Conservation (phyloP, 148 eudicot species). For the Chenopodium suecicum region DNA sequence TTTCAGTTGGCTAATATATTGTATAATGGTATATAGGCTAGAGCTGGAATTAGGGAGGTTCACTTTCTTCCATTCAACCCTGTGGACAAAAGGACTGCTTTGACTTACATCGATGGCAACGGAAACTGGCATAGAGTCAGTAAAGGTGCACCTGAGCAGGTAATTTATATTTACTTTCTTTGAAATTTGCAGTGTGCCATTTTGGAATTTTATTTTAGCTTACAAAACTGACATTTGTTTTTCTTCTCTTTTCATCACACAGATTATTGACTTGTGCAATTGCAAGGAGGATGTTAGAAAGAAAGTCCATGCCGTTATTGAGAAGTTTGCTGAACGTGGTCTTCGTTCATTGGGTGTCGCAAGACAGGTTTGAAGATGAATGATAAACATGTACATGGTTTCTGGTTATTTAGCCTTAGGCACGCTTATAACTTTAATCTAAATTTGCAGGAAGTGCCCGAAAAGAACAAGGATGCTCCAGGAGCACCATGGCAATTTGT, state of each 20-base stretch:
- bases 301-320: slow-evolving; percentile 76
- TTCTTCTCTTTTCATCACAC: slow-evolving; percentile 17
- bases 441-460: slow-evolving; percentile 67
- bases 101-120: slow-evolving; percentile 38
- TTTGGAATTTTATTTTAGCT: neutral
- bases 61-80: slow-evolving; percentile 47
- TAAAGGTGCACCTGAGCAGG: slow-evolving; percentile 55
- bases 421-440: slow-evolving; percentile 3
- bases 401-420: neutral
- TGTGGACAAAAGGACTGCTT: slow-evolving; percentile 39
- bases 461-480: slow-evolving; percentile 67
- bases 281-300: slow-evolving; percentile 81
- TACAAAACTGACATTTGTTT: slow-evolving; percentile 1
- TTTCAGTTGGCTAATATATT: slow-evolving; percentile 9
- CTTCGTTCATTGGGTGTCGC: slow-evolving; percentile 88
- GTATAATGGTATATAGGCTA: slow-evolving; percentile 30
- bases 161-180: neutral
- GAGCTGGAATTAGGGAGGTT: slow-evolving; percentile 44
- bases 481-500: slow-evolving; percentile 94
- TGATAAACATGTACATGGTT: neutral
- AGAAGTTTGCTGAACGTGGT: slow-evolving; percentile 92
- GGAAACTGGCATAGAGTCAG: slow-evolving; percentile 45
- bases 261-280: slow-evolving; percentile 84
- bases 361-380: slow-evolving; percentile 54
- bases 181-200: neutral